Evolutionary conservation across 2,329 filamentous ascomycete genomes (phyloP), one percentile per base, ranked within the genome.

Genomic region (Blastomyces gilchristii): DNA sequence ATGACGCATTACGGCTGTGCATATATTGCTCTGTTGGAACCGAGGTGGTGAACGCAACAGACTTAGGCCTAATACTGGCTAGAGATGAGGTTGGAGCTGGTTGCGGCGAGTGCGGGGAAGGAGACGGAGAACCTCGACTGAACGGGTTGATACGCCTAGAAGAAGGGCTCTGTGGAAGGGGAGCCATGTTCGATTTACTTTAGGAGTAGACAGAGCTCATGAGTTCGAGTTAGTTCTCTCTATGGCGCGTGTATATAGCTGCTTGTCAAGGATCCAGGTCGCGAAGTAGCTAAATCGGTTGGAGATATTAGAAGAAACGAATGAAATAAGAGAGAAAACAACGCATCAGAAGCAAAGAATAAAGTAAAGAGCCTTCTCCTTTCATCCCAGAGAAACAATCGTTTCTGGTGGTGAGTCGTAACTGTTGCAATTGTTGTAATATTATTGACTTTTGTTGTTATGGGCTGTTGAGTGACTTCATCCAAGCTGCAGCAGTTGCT

Each of bases 111-210:
- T 79, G 82, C 52, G 88, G 83, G 41, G 89, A 89, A 28, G 87
- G 82, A 18, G 89, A 87, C 54, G 82, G 79, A 61, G 85, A 79
- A 67, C 76, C 85, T 72, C 90, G 84, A 65, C 83, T 81, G 73
- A 96, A 95, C 18, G 90, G 89, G 77, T 90, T 93, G 73, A 86
- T 89, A 71, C 91, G 87, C 80, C 87, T 89, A 73, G 87, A 84
- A 69, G 87, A 84, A 75, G 84, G 83, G 74, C 81, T 84, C 70
- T 82, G 79, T 66, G 82, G 79, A 74, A 82, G 82, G 62, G 77
- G 79, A 71, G 80, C 80, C 81, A 84, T 85, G 67, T 60, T 66
- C 67, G 65, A 62, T 39, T 41, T 41, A 34, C 34, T 54, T n/a
- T 34, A 53, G 25, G 31, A 49, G 18, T 12, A 22, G 9, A 22